phyloP scores from a whole-genome alignment of 306 rosid species.

The Prinsepia uniflora region DNA sequence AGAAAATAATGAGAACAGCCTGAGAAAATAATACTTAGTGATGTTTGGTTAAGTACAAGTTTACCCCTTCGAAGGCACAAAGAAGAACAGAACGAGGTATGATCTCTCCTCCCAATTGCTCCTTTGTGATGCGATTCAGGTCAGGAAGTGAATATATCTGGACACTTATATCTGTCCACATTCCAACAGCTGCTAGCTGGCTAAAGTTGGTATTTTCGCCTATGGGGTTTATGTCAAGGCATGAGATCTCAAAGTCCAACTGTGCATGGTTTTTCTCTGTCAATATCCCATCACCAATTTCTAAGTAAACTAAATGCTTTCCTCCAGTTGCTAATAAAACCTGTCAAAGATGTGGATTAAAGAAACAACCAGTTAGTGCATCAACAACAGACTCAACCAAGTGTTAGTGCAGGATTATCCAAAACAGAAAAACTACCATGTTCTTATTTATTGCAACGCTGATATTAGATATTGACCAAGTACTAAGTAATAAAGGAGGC shows the following conservation, averaged over 20 bases:
- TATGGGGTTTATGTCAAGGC: constrained; percentile 94
- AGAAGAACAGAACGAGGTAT: constrained; percentile 99
- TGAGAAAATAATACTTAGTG: not conserved
- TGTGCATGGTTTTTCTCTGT: constrained; percentile 58
- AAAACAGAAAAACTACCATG: not conserved
- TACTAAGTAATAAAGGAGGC: not conserved
- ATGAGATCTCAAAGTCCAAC: constrained; percentile 87
- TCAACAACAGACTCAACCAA: not conserved
- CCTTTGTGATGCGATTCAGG: constrained; percentile 79
- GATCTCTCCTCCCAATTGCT: constrained; percentile 93
- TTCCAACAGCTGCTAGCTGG: constrained; percentile 91
- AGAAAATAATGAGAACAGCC: not conserved
- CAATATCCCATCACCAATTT: constrained; percentile 77
- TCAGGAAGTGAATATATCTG: constrained; percentile 85
- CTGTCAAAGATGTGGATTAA: constrained; percentile 43
- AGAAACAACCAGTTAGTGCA: not conserved
- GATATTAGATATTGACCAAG: not conserved
- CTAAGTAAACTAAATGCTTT: constrained; percentile 80
- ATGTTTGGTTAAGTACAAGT: constrained; percentile 26
- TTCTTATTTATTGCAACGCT: not conserved
- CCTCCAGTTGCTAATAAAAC: constrained; percentile 97
- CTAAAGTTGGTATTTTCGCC: constrained; percentile 77
- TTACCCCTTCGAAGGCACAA: constrained; percentile 98
- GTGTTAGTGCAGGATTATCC: not conserved
- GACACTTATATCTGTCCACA: constrained; percentile 99